Base-by-base conservation (phyloP, 2,329 filamentous ascomycete genomes). In the Macrophomina tecta region DNA sequence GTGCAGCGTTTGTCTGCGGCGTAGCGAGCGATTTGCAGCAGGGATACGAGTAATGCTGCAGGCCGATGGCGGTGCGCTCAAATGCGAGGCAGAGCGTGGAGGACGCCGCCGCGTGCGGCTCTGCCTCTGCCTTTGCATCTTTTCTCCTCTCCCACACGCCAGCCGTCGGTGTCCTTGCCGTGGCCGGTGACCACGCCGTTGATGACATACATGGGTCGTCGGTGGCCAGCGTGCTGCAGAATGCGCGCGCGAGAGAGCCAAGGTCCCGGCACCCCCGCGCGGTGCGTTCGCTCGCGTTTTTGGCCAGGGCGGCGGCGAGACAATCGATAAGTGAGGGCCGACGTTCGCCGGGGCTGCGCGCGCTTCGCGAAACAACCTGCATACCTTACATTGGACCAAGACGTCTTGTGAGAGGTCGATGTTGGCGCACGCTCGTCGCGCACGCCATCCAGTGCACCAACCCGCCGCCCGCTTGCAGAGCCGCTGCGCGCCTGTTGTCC, bases 1-100 rank as follows among this genome's bases (percentile, higher is more conserved):
- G 58, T 62, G 45, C 45, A 62, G 58, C 58, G 58, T 62, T 62
- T 62, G 58, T 38, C 42, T 23, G 42, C 58, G 58, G 58, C 58
- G 45, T 62, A 49, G 58, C 58, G 58, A 49, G 58, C 45, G 58
- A 62, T 62, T 23, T n/a, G 42, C 58, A 32, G 58, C 58, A 62
- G 58, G 58, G 58, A 36, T 62, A 32, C 58, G 58, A 62, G 58
- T 62, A 48, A 62, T 62, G 58, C 58, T 5, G n/a, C 58, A 38
- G 58, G 56, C 56, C 40, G 42, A 48, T 48, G 45, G 42, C 58
- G 58, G 46, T 62, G 46, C 58, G 32, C 40, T 28, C 51, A n/a
- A 5, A 3, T 23, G 23, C 23, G 23, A 32, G 23, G 11, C 48
- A 12, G 48, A 14, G 8, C 32, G 48, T 12, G 5, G 16, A 18